These are phyloP conservation scores for Saccharomycopsis fodiens DNA, from an alignment of 805 yeast genomes.

Conservation along the genomic window DNA sequence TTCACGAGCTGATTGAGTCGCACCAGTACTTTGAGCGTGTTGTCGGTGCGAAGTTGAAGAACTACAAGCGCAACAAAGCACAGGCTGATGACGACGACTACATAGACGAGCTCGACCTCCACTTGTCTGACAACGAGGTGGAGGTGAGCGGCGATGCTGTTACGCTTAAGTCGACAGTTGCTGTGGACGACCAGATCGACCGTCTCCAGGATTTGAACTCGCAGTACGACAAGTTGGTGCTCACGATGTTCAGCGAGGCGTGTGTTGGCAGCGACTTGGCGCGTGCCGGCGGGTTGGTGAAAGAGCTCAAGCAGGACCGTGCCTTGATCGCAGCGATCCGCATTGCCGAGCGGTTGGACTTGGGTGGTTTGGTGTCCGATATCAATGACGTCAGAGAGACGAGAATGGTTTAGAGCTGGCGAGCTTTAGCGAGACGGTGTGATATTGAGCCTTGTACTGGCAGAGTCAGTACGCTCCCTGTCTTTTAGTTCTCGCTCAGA, in stretches of 20 bases:
- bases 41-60: conserved; percentile 9
- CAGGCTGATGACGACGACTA: conserved; percentile 6
- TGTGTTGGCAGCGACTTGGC: conserved; percentile 59
- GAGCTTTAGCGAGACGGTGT: no score
- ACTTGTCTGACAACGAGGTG: conserved; percentile 27
- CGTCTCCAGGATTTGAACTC: conserved; percentile 46
- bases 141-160: conserved; percentile 27
- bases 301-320: conserved; percentile 63
- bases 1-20: conserved; percentile 46
- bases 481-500: no score
- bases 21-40: conserved; percentile 12
- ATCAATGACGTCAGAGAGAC: conserved; percentile 48
- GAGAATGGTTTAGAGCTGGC: conserved; percentile 29
- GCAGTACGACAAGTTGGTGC: conserved; percentile 66
- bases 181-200: conserved; percentile 41
- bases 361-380: conserved; percentile 43
- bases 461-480: no score
- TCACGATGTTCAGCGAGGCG: conserved; percentile 65
- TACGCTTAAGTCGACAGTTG: conserved; percentile 29
- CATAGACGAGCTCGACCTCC: conserved; percentile 15
- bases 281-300: conserved; percentile 64
- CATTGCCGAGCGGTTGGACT: conserved; percentile 69
- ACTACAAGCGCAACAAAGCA: conserved; percentile 6
- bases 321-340: conserved; percentile 79
- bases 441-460: no score